Conservation (phyloP, 805 yeast genomes). For the Kodamaea neixiangensis region DNA sequence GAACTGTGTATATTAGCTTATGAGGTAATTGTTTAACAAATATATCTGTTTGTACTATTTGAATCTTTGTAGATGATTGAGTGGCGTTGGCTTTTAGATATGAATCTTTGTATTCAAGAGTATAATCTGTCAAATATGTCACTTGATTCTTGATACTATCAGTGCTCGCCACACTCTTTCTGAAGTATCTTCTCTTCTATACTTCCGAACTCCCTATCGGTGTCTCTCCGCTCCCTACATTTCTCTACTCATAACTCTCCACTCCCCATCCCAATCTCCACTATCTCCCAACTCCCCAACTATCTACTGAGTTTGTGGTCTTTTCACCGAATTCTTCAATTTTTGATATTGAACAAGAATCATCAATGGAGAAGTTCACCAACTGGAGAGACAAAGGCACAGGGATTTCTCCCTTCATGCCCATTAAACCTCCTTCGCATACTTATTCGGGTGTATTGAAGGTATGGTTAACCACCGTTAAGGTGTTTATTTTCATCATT, state of each 20-base stretch:
- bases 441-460: slow-evolving; percentile 5
- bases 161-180: too few species aligned
- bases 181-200: too few species aligned
- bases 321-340: neutral
- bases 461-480: slow-evolving; percentile 11
- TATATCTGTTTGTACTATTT: slow-evolving; percentile 1
- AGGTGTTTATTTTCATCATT: slow-evolving; percentile 18
- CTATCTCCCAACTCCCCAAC: neutral
- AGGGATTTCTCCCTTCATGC: slow-evolving; percentile 90
- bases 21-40: slow-evolving; percentile 12
- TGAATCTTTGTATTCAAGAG: too few species aligned
- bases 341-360: neutral
- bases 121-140: too few species aligned
- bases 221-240: too few species aligned
- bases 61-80: neutral
- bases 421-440: slow-evolving; percentile 36
- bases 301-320: neutral
- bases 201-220: too few species aligned
- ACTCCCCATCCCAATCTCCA: neutral
- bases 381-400: slow-evolving; percentile 88
- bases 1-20: slow-evolving; percentile 21
- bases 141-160: too few species aligned
- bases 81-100: too few species aligned
- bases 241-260: neutral
- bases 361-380: slow-evolving; percentile 75